Base-by-base conservation (phyloP, 257 asterid genomes). In the Sherardia arvensis region DNA sequence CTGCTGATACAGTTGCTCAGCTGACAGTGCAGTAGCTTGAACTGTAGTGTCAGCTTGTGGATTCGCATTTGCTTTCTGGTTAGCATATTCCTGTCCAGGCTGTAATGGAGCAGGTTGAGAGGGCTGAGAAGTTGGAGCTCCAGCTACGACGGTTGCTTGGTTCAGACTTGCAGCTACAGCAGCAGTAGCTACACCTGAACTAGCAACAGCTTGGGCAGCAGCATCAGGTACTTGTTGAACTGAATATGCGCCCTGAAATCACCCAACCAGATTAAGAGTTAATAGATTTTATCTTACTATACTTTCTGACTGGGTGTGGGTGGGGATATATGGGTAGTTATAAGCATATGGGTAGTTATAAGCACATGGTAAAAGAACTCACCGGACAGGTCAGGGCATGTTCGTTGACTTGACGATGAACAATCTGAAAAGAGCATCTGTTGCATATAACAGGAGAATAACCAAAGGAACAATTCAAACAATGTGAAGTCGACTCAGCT, bases 391-490 rank as follows among this genome's bases (percentile, higher is more conserved):
- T 82, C 76, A 78, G 88, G 11, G 96, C 99, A 67, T 89, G 99
- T n/a, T 92, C 97, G n/a, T 87, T 91, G 14, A 90, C 96, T 84
- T 89, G 91, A 45, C 95, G 95, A 80, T 89, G 96, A 75, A 85
- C 84, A 74, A 89, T 84, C 77, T 87, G 95, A 69, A 87, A 59
- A 2, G 95, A 94, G 66, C 99, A 92, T 74, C 87, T 73, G 76
- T 89, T 84, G 83, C 99, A 92, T 72, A 92, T 76, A 47, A 92
- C 97, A 3, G 96, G 91, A 26, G 96, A 85, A 64, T 81, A 80
- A 38, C 97, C 99, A 77, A 84, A 89, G 67, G 91, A 55, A 63
- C 97, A 92, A 21, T 71, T 79, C 57, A 93, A 70, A 71, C 95
- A 90, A 71, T 92, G 99, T 51, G 87, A 71, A 30, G 85, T 62